Percentiles rank a stretch among this genome's conserved stretches.
Conservation (phyloP, 2,329 filamentous ascomycete species). For the Pseudophaeomoniella oleicola region DNA sequence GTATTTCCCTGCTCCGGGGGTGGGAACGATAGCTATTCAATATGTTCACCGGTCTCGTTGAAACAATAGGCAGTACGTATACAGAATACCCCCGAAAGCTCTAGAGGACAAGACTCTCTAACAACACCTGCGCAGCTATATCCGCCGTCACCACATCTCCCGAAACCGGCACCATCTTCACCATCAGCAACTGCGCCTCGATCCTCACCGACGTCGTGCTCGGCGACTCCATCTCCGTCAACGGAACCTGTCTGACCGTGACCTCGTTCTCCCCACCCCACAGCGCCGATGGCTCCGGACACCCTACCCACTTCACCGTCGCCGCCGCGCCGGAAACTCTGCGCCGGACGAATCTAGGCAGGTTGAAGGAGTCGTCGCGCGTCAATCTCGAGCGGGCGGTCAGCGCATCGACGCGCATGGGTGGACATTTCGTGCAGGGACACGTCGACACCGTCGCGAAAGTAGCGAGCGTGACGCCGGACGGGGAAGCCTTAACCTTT, state of each 20-base stretch:
- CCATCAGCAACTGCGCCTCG: constrained; percentile 59
- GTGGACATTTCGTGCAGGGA: constrained; percentile 94
- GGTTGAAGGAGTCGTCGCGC: constrained; percentile 45
- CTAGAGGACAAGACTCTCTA: constrained; percentile 3
- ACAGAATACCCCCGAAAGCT: no score
- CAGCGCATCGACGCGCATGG: constrained; percentile 83
- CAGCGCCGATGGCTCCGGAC: constrained; percentile 9
- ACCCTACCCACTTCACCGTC: constrained; percentile 57
- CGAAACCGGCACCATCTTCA: constrained; percentile 75
- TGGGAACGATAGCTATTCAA: no score
- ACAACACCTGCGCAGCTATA: constrained; percentile 6
- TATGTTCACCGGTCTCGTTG: constrained; percentile 95
- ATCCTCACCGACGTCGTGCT: constrained; percentile 73
- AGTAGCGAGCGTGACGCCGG: constrained; percentile 56
- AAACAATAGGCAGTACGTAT: constrained; percentile 74
- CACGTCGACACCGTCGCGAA: constrained; percentile 84
- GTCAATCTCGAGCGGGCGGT: constrained; percentile 95
- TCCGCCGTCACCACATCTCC: constrained; percentile 57
- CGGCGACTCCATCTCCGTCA: constrained; percentile 88
- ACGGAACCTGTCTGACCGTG: constrained; percentile 90
- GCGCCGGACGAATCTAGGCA: constrained; percentile 85
- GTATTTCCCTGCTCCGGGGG: no score
- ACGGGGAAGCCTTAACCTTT: constrained; percentile 84
- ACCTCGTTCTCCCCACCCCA: constrained; percentile 45
- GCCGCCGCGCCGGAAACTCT: constrained; percentile 92